Evolutionary conservation across 805 yeast genomes (phyloP).

Genomic region (Jamesozyma rosinii): DNA sequence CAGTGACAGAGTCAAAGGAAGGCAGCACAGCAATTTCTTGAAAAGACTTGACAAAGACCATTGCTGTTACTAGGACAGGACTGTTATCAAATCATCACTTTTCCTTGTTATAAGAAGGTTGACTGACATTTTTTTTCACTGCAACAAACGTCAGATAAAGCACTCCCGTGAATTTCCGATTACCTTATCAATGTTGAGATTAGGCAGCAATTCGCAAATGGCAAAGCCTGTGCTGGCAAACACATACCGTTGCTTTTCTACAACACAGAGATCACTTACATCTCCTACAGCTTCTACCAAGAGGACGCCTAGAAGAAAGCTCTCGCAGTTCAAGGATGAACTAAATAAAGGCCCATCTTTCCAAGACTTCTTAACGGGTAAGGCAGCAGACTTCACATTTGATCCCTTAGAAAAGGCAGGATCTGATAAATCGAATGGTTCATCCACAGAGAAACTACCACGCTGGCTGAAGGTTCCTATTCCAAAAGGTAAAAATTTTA

Average conservation of each 20-base stretch:
- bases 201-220: neutral
- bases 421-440: constrained; percentile 37
- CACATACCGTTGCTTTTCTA: neutral
- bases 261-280: neutral
- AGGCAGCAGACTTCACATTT: constrained; percentile 51
- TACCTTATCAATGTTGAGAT: neutral
- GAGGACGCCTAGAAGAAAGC: constrained; percentile 34
- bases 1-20: too few species aligned
- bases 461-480: constrained; percentile 91
- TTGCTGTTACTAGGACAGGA: too few species aligned
- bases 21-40: too few species aligned
- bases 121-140: neutral
- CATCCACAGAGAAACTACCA: constrained; percentile 62
- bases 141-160: too few species aligned
- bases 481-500: constrained; percentile 86
- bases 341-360: constrained; percentile 84
- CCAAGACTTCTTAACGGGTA: constrained; percentile 80
- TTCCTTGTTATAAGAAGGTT: too few species aligned
- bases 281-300: neutral
- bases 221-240: neutral
- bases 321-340: constrained; percentile 57
- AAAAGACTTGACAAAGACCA: too few species aligned
- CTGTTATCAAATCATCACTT: too few species aligned
- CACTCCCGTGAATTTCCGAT: too few species aligned
- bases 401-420: constrained; percentile 77